Base-by-base conservation (phyloP, 768 basidiomycete species). In the Calocybe indica region DNA sequence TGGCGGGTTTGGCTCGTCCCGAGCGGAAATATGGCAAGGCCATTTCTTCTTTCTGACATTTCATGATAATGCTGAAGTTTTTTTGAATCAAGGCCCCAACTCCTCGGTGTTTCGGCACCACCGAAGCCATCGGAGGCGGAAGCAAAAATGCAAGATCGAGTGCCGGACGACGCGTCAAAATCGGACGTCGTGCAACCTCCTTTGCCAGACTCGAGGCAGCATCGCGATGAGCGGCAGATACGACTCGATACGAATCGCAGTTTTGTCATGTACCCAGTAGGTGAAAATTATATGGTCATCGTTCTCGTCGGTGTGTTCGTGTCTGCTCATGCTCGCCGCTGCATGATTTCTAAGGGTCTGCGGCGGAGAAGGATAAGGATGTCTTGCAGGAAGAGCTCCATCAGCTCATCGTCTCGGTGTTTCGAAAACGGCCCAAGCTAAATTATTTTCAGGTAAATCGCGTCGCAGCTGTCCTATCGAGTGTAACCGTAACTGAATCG, bases 261-360 rank as follows among this genome's bases (percentile, higher is more conserved):
- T 54, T 97, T 97, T 58, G 89, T 96, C 47, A 71, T 92, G 52
- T 97, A 95, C 67, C 89, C 93, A 60, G 83, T 81, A 76, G 88
- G 92, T 88, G 73, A 67, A 75, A 56, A 48, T 51, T 43, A 51
- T 47, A 44, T 34, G 48, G 38, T 45, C 44, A 37, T 22, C 10
- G 7, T 15, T 43, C 10, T 49, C 48, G 31, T 35, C 30, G 36
- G 36, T 13, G 30, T 12, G 35, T 45, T 13, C 15, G 45, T 37
- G 39, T 11, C 44, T 30, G 14, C 45, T 44, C 10, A 43, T 39
- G 22, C 22, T 46, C 31, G 47, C 39, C 34, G 22, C 15, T 48
- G 37, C 29, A 11, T 43, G 41, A 43, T 51, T 49, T 55, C 60
- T 10, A 41, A 14, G 22, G 31, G 31, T n/a, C n/a, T n/a, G 10